Percentiles rank a stretch among this genome's conserved stretches.
These are phyloP conservation scores for Russula griseocarnosa DNA, from an alignment of 768 basidiomycete genomes.

Conservation along the genomic window DNA sequence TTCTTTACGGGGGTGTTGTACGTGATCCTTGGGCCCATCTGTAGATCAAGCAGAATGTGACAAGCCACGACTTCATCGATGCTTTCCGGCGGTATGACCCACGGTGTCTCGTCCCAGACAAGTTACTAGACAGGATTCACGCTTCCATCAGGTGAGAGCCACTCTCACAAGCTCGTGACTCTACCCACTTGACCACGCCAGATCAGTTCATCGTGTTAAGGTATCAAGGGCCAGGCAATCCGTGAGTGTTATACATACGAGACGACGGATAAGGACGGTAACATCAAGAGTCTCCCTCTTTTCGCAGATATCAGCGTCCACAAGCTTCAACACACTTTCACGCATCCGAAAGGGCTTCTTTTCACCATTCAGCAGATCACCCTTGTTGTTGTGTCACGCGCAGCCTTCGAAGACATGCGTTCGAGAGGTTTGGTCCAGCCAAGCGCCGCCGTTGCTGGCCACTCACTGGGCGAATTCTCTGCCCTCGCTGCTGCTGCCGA, in stretches of 20 bases:
- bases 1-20: no score
- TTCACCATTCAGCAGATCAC: constrained; percentile 99
- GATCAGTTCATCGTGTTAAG: no score
- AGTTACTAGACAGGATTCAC: no score
- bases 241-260: constrained; percentile 99
- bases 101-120: no score
- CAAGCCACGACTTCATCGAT: no score
- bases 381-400: constrained; percentile 96
- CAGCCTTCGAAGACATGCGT: constrained; percentile 97
- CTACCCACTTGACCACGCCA: no score
- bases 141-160: no score
- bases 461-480: constrained; percentile 98
- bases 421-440: constrained; percentile 91
- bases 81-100: no score
- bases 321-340: constrained; percentile 97
- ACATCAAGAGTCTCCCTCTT: constrained; percentile 91
- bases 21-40: no score
- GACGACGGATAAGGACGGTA: constrained; percentile 92
- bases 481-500: constrained; percentile 97
- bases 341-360: constrained; percentile 88
- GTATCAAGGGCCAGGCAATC: constrained; percentile 97
- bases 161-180: no score
- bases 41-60: no score
- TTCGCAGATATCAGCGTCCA: constrained; percentile 94
- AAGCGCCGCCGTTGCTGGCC: constrained; percentile 92